phyloP scores from a whole-genome alignment of 805 yeast species.

The Wickerhamomyces strasburgensis region DNA sequence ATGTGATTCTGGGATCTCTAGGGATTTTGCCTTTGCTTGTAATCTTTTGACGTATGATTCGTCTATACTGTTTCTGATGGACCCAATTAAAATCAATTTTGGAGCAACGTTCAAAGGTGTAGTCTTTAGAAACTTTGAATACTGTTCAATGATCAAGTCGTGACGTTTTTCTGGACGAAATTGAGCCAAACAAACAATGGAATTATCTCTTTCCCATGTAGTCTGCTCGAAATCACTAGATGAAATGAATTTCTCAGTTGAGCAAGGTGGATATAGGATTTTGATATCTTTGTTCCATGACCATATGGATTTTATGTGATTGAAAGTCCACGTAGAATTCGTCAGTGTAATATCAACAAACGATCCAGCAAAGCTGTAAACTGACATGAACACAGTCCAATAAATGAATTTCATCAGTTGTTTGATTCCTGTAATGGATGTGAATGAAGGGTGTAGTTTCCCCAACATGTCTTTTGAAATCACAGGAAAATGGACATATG shows the following conservation, averaged over 20 bases:
- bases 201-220: slow-evolving; percentile 30
- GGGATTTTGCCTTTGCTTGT: slow-evolving; percentile 36
- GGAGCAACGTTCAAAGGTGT: slow-evolving; percentile 31
- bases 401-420: slow-evolving; percentile 47
- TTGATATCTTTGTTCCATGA: slow-evolving; percentile 35
- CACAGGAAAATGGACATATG: slow-evolving; percentile 94
- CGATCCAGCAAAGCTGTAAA: slow-evolving; percentile 64
- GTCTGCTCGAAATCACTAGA: slow-evolving; percentile 15
- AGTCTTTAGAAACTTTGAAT: slow-evolving; percentile 42
- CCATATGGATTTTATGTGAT: slow-evolving; percentile 72
- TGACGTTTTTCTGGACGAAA: slow-evolving; percentile 96
- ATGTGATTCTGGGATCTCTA: slow-evolving; percentile 36
- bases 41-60: slow-evolving; percentile 50
- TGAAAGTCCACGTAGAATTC: slow-evolving; percentile 89
- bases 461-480: slow-evolving; percentile 83
- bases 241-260: slow-evolving; percentile 49
- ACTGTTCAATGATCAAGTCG: slow-evolving; percentile 59
- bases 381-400: slow-evolving; percentile 63
- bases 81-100: slow-evolving; percentile 71
- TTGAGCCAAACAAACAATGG: slow-evolving; percentile 62
- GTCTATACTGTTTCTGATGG: slow-evolving; percentile 71
- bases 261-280: slow-evolving; percentile 86
- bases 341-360: slow-evolving; percentile 62
- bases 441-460: slow-evolving; percentile 38
- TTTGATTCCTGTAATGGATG: slow-evolving; percentile 19